These are phyloP conservation scores for Toxoplasma gondii DNA, from an alignment of 169 alveolate genomes.

Conservation along the genomic window DNA sequence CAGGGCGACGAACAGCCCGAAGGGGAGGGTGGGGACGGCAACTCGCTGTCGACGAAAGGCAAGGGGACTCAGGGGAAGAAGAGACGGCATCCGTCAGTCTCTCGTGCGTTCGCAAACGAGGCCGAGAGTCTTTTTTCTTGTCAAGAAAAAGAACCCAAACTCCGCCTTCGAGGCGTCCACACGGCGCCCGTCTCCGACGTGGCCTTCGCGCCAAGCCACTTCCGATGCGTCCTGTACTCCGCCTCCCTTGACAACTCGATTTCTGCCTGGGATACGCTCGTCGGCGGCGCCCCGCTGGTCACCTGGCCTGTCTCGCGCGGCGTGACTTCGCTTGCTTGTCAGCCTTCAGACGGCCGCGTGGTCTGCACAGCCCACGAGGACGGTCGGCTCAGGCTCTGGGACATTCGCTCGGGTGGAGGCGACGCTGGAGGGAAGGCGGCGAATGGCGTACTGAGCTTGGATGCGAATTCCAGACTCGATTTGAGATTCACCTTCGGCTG, in stretches of 20 bases:
- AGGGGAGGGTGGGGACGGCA: background rate
- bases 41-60: background rate
- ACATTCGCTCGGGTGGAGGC: constrained; percentile 45
- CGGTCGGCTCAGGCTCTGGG: constrained; percentile 60
- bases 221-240: constrained; percentile 15
- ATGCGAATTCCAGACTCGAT: background rate
- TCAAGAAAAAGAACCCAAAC: background rate
- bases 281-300: constrained; percentile 36
- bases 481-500: background rate
- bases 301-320: constrained; percentile 14
- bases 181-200: constrained; percentile 21
- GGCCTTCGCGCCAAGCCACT: constrained; percentile 6
- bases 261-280: constrained; percentile 25
- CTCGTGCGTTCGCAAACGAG: background rate
- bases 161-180: background rate
- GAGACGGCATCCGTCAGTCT: background rate
- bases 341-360: constrained; percentile 5
- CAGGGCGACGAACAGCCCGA: background rate
- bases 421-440: background rate
- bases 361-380: constrained; percentile 54
- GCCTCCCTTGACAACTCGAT: background rate
- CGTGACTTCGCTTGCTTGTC: background rate
- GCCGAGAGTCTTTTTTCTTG: background rate
- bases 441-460: background rate
- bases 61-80: background rate